These are phyloP conservation scores for Benincasa hispida DNA, from an alignment of 306 rosid genomes.

Conservation along the genomic window DNA sequence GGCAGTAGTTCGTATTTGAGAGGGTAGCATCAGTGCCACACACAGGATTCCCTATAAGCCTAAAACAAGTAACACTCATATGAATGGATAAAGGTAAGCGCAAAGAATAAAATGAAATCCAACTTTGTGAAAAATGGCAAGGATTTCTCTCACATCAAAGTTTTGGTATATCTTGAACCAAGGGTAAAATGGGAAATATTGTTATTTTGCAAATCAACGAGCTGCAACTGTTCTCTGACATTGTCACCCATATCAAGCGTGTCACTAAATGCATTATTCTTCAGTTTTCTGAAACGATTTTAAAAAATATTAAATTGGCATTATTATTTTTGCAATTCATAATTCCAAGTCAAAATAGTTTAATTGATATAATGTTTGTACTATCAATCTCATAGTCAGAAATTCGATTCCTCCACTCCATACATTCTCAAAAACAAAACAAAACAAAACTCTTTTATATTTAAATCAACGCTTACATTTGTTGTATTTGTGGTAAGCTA, in stretches of 20 bases:
- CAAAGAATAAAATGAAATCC: background rate
- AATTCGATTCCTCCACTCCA: no score
- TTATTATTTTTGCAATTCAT: background rate
- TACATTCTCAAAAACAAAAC: no score
- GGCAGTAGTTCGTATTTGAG: constrained; percentile 42
- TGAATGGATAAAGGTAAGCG: constrained; percentile 4
- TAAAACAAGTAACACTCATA: constrained; percentile 20
- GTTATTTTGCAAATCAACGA: constrained; percentile 78
- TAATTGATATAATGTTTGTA: no score
- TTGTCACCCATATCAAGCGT: constrained; percentile 57
- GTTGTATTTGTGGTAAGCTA: constrained; percentile 60
- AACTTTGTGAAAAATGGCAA: constrained; percentile 1
- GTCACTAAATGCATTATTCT: constrained; percentile 42
- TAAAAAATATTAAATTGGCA: background rate
- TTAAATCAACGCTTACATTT: constrained; percentile 55
- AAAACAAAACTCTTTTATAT: background rate
- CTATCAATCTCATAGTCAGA: no score
- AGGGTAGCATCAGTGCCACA: constrained; percentile 23
- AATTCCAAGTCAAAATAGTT: no score
- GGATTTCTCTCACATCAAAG: constrained; percentile 47
- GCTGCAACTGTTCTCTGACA: constrained; percentile 48
- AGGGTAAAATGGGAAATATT: constrained; percentile 35
- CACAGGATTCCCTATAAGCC: constrained; percentile 79
- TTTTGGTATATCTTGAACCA: constrained; percentile 33
- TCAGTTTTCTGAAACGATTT: constrained; percentile 48